phyloP scores from a whole-genome alignment of 169 alveolate genomes.

The Eimeria praecox region DNA sequence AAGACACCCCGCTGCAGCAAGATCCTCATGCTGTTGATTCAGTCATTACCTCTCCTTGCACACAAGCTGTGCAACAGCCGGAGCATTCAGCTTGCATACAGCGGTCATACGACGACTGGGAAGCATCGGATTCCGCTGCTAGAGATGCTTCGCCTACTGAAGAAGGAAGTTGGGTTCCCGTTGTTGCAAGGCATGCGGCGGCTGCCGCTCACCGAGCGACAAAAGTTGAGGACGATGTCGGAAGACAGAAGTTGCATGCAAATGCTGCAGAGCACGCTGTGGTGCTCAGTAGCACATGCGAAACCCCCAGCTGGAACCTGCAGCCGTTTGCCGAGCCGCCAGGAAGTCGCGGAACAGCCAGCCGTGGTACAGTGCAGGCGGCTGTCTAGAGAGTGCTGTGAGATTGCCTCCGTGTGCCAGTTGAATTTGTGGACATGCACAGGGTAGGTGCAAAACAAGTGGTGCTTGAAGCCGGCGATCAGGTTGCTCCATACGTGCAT shows the following conservation, averaged over 20 bases:
- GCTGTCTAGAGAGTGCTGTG: slow-evolving; percentile 15
- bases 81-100: neutral
- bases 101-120: neutral
- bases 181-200: neutral
- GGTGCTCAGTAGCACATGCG: slow-evolving; percentile 32
- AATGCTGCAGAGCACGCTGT: slow-evolving; percentile 30
- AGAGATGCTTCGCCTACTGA: neutral
- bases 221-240: neutral
- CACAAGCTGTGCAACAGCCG: slow-evolving; percentile 15
- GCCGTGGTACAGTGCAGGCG: slow-evolving; percentile 62
- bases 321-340: slow-evolving; percentile 20
- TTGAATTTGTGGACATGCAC: neutral
- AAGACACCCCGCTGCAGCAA: slow-evolving; percentile 42
- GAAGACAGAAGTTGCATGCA: neutral
- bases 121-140: neutral
- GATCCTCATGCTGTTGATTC: slow-evolving; percentile 30
- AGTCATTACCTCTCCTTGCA: slow-evolving; percentile 4
- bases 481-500: neutral
- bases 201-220: neutral
- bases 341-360: neutral
- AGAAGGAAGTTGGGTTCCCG: neutral
- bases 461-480: neutral
- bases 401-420: neutral
- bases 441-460: neutral
- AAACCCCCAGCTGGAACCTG: slow-evolving; percentile 45